Base-by-base conservation (phyloP, 2,329 filamentous ascomycete species). In the Talaromyces sp. region DNA sequence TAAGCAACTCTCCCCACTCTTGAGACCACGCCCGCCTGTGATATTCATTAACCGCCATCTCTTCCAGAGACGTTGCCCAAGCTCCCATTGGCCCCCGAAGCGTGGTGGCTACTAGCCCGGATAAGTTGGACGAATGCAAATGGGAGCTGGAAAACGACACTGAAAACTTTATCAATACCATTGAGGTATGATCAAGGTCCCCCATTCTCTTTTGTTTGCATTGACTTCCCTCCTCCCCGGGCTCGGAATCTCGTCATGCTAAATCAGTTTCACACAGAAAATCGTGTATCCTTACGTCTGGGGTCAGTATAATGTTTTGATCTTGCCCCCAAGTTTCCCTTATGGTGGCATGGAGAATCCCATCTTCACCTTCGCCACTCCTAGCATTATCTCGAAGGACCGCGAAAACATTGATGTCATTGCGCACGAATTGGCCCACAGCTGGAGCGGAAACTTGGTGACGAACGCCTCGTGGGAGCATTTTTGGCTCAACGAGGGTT, bases 391-490 rank as follows among this genome's bases (percentile, higher is more conserved):
- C 67, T 94, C 89, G 52, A 93, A 93, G 43, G 89, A 93, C 65
- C 83, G 88, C 39, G 88, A 96, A 68, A 97, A 97, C 63, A 85
- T 97, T 17, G 93, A 97, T 70, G 93, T 97, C 17, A 96, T 99
- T 73, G 94, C 94, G 1, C 94, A 96, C 70, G 92, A 90, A 65
- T 75, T 88, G 40, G 77, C 81, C 5, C 85, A 88, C 65, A 85
- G 88, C 64, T 97, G 92, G 91, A 94, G 89, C 55, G 93, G 92
- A 22, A 97, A 97, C 64, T 76, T 87, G 6, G 79, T 81, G 17
- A 79, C 76, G 20, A 80, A 79, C 61, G 75, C 75, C 36, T 79
- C 75, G 14, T 81, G 79, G 77, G 76, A 81, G 56, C 77, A 81
- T 56, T 81, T 81, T 58, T 81, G 79, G 80, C 70, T 87, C 37